Evolutionary conservation across 352 stramenopile genomes (phyloP).

Genomic region (Pythium vanterpoolii): DNA sequence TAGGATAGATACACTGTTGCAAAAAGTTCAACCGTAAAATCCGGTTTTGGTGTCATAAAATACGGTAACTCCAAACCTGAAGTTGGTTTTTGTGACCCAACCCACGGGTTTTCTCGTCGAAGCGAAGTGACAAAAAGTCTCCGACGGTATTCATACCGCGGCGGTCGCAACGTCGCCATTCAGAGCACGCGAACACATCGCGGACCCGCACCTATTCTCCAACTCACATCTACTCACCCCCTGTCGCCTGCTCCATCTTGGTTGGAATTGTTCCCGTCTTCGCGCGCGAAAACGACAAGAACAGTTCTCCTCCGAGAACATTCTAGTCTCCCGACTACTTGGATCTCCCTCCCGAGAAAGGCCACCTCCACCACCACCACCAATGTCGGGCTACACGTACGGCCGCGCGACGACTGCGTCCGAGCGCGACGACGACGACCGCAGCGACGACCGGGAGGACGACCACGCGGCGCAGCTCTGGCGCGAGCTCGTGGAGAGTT

Average conservation of each 20-base stretch:
- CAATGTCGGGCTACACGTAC: constrained; percentile 5
- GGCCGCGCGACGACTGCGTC: neutral
- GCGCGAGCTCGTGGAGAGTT: constrained; percentile 72
- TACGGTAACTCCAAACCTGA: neutral
- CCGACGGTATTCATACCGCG: too few species aligned
- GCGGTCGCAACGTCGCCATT: too few species aligned
- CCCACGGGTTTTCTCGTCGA: neutral
- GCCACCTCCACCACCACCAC: neutral
- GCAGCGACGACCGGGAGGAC: constrained; percentile 25
- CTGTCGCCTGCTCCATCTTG: neutral
- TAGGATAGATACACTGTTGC: neutral
- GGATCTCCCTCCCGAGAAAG: neutral
- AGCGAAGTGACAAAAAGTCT: too few species aligned
- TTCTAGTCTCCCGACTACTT: neutral
- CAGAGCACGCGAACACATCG: too few species aligned
- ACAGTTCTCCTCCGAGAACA: neutral
- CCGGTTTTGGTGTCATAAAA: neutral
- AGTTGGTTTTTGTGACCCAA: constrained; percentile 1
- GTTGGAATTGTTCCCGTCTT: neutral
- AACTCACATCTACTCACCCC: too few species aligned
- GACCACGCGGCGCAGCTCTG: constrained; percentile 54
- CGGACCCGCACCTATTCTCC: too few species aligned
- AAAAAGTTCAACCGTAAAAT: neutral
- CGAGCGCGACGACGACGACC: neutral
- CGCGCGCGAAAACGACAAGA: neutral